Percentiles rank a stretch among this genome's conserved stretches.
These are phyloP conservation scores for Ramaria sp. DNA, from an alignment of 768 basidiomycete genomes.

Conservation along the genomic window DNA sequence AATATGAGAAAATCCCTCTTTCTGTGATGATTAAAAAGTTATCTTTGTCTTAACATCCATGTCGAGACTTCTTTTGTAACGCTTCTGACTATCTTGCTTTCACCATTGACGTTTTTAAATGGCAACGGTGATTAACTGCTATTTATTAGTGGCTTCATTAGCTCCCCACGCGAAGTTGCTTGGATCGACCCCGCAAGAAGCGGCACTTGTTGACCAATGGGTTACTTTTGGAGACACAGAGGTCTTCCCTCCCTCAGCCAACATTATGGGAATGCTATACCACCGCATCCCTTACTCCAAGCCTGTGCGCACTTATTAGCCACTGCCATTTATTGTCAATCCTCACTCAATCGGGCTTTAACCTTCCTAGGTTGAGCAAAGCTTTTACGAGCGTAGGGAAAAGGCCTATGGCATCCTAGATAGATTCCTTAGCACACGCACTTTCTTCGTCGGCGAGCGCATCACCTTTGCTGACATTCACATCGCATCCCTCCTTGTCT, in stretches of 20 bases:
- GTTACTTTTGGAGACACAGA: conserved; percentile 61
- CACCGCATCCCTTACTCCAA: conserved; percentile 71
- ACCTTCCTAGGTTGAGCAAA: conserved; percentile 44
- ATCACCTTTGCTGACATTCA: conserved; percentile 87
- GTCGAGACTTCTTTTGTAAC: conserved; percentile 40
- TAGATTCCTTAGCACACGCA: conserved; percentile 59
- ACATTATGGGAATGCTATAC: conserved; percentile 31
- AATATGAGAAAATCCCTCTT: conserved; percentile 15
- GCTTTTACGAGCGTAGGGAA: conserved; percentile 39
- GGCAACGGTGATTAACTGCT: too few species aligned
- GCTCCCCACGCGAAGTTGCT: conserved; percentile 74
- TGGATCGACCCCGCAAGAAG: conserved; percentile 50
- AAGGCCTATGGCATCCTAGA: conserved; percentile 61
- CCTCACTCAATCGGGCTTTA: conserved; percentile 2
- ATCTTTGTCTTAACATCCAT: conserved; percentile 60
- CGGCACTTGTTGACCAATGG: conserved; percentile 83
- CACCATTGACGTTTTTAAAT: too few species aligned
- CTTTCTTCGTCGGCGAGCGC: conserved; percentile 89
- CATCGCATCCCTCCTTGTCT: conserved; percentile 48
- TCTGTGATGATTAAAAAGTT: conserved; percentile 47
- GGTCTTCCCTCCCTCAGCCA: conserved; percentile 29
- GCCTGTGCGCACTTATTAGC: conserved; percentile 38
- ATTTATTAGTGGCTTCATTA: conserved; percentile 70
- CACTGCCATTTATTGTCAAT: neutral
- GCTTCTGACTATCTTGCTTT: conserved; percentile 8